These are phyloP conservation scores for Mortierella sp. DNA, from an alignment of 371 early-diverging fungal genomes.

Conservation along the genomic window DNA sequence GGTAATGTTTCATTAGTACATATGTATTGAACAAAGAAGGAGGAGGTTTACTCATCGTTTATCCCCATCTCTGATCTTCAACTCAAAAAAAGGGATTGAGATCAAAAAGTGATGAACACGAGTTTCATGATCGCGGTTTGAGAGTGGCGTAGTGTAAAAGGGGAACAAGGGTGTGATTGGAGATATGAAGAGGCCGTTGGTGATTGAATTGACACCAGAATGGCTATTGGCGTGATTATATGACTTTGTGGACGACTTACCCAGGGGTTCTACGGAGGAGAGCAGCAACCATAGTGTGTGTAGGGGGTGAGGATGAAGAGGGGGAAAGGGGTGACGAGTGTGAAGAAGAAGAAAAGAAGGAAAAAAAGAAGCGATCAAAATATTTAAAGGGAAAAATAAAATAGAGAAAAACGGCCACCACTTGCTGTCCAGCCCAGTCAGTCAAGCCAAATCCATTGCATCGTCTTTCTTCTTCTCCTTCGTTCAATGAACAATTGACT, in stretches of 20 bases:
- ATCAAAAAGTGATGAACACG: not conserved
- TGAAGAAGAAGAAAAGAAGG: conserved; percentile 5
- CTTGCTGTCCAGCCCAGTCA: not conserved
- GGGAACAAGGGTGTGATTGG: not conserved
- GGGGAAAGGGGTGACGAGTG: conserved; percentile 7
- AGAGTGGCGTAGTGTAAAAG: not conserved
- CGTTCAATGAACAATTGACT: too few species aligned
- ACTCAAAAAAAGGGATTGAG: not conserved
- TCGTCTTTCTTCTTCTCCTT: not conserved
- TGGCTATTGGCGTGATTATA: too few species aligned
- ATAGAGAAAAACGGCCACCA: conserved; percentile 3
- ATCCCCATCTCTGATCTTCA: not conserved
- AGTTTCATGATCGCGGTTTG: not conserved
- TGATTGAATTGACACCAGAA: too few species aligned
- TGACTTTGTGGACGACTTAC: conserved; percentile 50
- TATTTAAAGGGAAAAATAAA: conserved; percentile 12
- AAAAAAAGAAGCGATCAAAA: not conserved
- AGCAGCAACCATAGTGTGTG: conserved; percentile 35
- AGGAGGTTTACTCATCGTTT: not conserved
- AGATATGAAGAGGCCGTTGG: too few species aligned
- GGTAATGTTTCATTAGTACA: too few species aligned
- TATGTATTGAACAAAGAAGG: not conserved
- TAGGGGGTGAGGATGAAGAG: not conserved
- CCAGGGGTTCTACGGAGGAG: conserved; percentile 58
- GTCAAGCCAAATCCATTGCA: too few species aligned